Evolutionary conservation across 306 rosid species (phyloP).

Genomic region (Pachyrhizus erosus): DNA sequence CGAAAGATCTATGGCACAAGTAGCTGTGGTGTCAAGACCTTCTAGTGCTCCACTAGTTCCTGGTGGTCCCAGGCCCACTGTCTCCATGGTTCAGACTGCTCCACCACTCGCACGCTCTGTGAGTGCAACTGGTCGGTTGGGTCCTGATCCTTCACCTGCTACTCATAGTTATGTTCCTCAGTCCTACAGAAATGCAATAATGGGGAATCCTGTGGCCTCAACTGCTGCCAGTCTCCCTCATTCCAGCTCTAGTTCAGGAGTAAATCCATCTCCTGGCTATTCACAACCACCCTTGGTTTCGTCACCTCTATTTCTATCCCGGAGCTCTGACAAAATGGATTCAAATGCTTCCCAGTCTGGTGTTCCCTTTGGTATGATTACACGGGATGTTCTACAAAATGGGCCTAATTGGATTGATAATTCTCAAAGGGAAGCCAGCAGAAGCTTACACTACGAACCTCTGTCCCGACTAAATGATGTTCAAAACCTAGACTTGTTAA

Average conservation of each 20-base stretch:
- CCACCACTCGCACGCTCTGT: constrained; percentile 83
- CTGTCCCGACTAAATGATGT: constrained; percentile 57
- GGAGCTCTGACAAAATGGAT: constrained; percentile 64
- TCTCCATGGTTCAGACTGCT: constrained; percentile 73
- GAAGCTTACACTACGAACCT: constrained; percentile 60
- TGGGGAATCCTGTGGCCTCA: constrained; percentile 69
- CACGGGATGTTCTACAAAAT: constrained; percentile 63
- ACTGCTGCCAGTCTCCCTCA: constrained; percentile 61
- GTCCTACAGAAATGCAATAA: constrained; percentile 94
- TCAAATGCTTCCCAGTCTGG: constrained; percentile 57
- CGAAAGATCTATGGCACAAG: constrained; percentile 65
- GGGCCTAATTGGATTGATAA: constrained; percentile 72
- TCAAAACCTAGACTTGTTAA: constrained; percentile 66
- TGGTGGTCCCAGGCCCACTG: constrained; percentile 76
- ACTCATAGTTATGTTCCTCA: constrained; percentile 80
- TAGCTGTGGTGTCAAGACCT: constrained; percentile 78
- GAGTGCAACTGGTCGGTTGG: constrained; percentile 91
- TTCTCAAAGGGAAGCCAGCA: constrained; percentile 67
- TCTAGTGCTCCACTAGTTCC: constrained; percentile 91
- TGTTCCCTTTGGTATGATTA: constrained; percentile 64
- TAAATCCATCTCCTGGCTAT: constrained; percentile 61
- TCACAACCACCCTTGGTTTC: constrained; percentile 73
- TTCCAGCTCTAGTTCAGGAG: constrained; percentile 61
- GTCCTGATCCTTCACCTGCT: constrained; percentile 86
- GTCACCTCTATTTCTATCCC: constrained; percentile 69